phyloP scores from a whole-genome alignment of 2,329 filamentous ascomycete species.

The Aspergillus sp. region DNA sequence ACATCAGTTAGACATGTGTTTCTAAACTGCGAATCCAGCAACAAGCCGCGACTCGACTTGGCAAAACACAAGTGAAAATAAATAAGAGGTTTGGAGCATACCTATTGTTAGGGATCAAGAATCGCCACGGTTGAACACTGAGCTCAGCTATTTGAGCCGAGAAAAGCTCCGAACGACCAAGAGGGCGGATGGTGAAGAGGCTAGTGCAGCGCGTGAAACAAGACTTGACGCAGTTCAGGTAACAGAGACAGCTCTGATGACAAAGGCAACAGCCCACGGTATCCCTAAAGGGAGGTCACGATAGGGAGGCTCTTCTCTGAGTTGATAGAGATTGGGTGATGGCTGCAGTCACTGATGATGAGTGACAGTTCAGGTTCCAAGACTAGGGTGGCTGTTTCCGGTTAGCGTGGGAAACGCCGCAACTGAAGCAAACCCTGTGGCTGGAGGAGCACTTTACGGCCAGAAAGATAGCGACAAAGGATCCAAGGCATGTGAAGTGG shows the following conservation, averaged over 20 bases:
- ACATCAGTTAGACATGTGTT: conserved; percentile 35
- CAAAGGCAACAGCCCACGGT: conserved; percentile 26
- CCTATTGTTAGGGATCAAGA: conserved; percentile 45
- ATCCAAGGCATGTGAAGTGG: background rate
- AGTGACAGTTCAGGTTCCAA: conserved; percentile 35
- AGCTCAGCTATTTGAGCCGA: conserved; percentile 33
- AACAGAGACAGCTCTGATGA: conserved; percentile 22
- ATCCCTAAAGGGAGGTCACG: conserved; percentile 26
- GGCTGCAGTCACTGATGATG: conserved; percentile 32
- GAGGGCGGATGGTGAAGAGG: conserved; percentile 26
- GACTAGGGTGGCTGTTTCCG: conserved; percentile 43
- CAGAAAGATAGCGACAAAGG: background rate
- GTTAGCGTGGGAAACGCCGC: conserved; percentile 35
- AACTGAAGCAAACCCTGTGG: conserved; percentile 26
- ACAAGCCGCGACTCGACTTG: conserved; percentile 17
- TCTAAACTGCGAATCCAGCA: conserved; percentile 22
- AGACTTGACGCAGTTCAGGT: conserved; percentile 17
- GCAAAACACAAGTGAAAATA: conserved; percentile 15
- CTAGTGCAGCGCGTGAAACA: conserved; percentile 25
- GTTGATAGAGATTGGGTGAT: conserved; percentile 33
- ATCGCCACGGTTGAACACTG: conserved; percentile 44
- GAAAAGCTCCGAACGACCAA: conserved; percentile 35
- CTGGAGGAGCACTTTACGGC: conserved; percentile 13
- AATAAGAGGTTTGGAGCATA: conserved; percentile 28
- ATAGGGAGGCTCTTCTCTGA: conserved; percentile 24